Base-by-base conservation (phyloP, 1,139 yeast species). In the Lodderomyces metapsilosis region DNA sequence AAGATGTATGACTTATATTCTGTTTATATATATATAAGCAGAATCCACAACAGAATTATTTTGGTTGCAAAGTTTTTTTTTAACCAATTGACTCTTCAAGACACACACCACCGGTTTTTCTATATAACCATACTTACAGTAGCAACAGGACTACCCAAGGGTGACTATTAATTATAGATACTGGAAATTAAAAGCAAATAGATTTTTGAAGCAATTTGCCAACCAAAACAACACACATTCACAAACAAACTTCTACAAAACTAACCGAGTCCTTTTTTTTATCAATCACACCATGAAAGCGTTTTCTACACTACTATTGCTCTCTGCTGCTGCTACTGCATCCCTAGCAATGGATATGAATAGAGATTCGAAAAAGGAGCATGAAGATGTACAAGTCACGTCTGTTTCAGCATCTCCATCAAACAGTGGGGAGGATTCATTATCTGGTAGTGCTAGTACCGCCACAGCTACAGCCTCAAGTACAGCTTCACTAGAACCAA, bases 401-500 rank as follows among this genome's bases (percentile, higher is more conserved):
- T 7, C 10, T 30, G n/a, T 16, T 5, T 15, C 34, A 5, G 15
- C 34, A 16, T 10, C 20, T 4, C 15, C 33, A 32, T 15, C 21
- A 5, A 11, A 9, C 22, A 33, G 11, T 20, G 22, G 17, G 4
- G 16, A 13, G 4, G n/a, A n/a, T n/a, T n/a, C n/a, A n/a, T n/a
- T n/a, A n/a, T n/a, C n/a, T n/a, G n/a, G n/a, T n/a, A n/a, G n/a
- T n/a, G n/a, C n/a, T n/a, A n/a, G n/a, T n/a, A 7, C 25, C 22
- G 9, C 30, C n/a, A 8, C 30, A 3, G n/a, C 12, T 12, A n/a
- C 16, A 4, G 30, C 11, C n/a, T 16, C 12, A 4, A 15, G 16
- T n/a, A 28, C 18, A 24, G 30, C 21, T 23, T 18, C 32, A 17
- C 18, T 25, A 22, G n/a, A 36, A 9, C 78, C 82, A 0, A 57